Base-by-base conservation (phyloP, 2,329 filamentous ascomycete species). In the Botrytis tulipae region DNA sequence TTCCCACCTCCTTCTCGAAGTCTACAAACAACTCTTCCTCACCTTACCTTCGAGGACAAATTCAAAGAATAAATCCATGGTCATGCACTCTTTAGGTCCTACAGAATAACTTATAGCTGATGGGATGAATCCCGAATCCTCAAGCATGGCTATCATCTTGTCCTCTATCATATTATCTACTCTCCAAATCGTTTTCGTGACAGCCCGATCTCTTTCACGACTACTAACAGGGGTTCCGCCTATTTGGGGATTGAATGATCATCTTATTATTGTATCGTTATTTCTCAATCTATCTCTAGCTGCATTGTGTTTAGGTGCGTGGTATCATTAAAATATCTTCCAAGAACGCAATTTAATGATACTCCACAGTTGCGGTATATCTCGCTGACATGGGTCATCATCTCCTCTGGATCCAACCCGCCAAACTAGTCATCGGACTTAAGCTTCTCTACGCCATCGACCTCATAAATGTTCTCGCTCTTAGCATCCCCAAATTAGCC, bases 1-100 rank as follows among this genome's bases (percentile, higher is more conserved):
- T 37, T 7, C 2, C 14, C 35, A 25, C 10, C 7, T 61, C 35
- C 12, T 37, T 14, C 22, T 37, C 10, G 3, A 61, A 40, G 1
- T 40, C 5, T 5, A 3, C 3, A 32, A 3, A 8, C 4, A 25
- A 3, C 12, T 40, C 14, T 37, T 0, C 25, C 20, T 14, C 8
- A 25, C 10, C 32, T 61, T 25, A 0, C 20, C 22, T 60, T 40
- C 7, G 10, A 40, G 22, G 12, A 25, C 10, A n/a, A 0, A 8
- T 16, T 25, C 32, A 40, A 61, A 25, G 2, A 37, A 61, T 0
- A 37, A 16, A 61, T 40, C 1, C 20, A 40, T 7, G 3, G 20
- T 3, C 10, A 40, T 40, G 20, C 2, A 40, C 16, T n/a, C 22
- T 10, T 16, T 70, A 40, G 32, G 44, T 5, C 16, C 32, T 8